Conservation (phyloP, 495 filamentous ascomycete species). For the Aspergillus nidulans region DNA sequence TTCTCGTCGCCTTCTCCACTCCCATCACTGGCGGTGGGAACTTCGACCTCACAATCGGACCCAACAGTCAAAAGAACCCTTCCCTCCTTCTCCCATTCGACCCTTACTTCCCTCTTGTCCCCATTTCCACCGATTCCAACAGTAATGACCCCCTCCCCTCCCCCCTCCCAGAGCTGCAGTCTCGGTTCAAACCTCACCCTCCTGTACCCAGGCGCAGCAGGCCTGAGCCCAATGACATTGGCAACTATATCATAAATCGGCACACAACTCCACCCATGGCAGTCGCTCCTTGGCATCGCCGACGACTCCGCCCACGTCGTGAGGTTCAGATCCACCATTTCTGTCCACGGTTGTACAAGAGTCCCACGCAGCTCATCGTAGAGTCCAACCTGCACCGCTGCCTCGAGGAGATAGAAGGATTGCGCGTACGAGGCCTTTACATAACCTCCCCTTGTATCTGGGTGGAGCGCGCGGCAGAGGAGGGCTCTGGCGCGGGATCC, state of each 20-base stretch:
- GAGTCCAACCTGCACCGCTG: slow-evolving; percentile 17
- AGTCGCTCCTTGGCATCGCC: slow-evolving; percentile 23
- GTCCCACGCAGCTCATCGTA: slow-evolving; percentile 14
- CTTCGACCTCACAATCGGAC: not conserved
- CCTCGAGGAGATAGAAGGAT: slow-evolving; percentile 26
- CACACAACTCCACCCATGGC: slow-evolving; percentile 26
- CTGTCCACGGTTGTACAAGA: slow-evolving; percentile 21
- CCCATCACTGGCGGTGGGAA: not conserved
- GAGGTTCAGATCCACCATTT: slow-evolving; percentile 21
- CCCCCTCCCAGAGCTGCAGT: not conserved
- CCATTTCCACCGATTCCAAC: not conserved
- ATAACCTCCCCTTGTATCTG: not conserved
- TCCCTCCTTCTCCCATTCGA: not conserved
- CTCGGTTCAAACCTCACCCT: slow-evolving; percentile 19
- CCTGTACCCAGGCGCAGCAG: slow-evolving; percentile 15
- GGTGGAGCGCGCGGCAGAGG: slow-evolving; percentile 3
- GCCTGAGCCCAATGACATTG: slow-evolving; percentile 18
- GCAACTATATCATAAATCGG: slow-evolving; percentile 25
- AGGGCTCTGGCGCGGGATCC: slow-evolving; percentile 10
- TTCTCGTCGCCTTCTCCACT: not conserved
- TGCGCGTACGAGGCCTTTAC: slow-evolving; percentile 22
- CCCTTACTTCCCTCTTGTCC: not conserved
- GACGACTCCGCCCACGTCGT: slow-evolving; percentile 27
- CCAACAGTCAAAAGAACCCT: not conserved
- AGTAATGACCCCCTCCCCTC: not conserved